Percentiles rank a stretch among this genome's conserved stretches.
Evolutionary conservation across 2,329 filamentous ascomycete genomes (phyloP).

Genomic region (Verticillium longisporum): DNA sequence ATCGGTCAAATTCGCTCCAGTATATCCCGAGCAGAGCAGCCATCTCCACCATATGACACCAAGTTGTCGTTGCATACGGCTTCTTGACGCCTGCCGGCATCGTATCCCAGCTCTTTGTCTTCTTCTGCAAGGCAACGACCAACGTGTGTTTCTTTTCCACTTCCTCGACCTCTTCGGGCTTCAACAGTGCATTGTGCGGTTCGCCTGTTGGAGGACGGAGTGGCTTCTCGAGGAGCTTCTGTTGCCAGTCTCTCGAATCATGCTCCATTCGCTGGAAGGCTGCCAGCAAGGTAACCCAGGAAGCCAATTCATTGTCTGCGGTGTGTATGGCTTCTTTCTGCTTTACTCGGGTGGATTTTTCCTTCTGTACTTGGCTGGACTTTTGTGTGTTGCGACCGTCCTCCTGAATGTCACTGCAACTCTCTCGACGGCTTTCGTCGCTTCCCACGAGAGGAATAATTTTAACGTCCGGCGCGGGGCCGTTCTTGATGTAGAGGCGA

Average conservation of each 20-base stretch:
- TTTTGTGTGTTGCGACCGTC: slow-evolving; percentile 9
- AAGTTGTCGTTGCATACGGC: slow-evolving; percentile 47
- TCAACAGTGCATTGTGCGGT: neutral
- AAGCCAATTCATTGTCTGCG: slow-evolving; percentile 48
- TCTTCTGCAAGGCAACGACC: slow-evolving; percentile 38
- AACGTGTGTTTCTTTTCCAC: slow-evolving; percentile 14
- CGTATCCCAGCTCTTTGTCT: slow-evolving; percentile 42
- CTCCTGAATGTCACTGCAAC: slow-evolving; percentile 23
- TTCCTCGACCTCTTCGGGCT: neutral
- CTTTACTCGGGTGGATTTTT: slow-evolving; percentile 10
- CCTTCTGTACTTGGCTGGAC: neutral
- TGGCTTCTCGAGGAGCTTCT: slow-evolving; percentile 12
- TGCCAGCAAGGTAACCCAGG: slow-evolving; percentile 45
- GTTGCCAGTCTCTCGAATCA: slow-evolving; percentile 40
- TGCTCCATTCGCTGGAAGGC: slow-evolving; percentile 43
- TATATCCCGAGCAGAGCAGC: slow-evolving; percentile 47
- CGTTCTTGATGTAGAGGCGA: slow-evolving; percentile 30
- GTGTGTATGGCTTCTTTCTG: slow-evolving; percentile 36
- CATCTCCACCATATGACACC: slow-evolving; percentile 49
- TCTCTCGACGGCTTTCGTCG: slow-evolving; percentile 24
- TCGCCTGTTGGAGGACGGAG: neutral
- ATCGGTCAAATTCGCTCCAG: slow-evolving; percentile 52
- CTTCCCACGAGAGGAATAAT: slow-evolving; percentile 33
- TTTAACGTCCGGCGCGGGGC: slow-evolving; percentile 19
- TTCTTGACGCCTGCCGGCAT: slow-evolving; percentile 40